Evolutionary conservation across 2,329 filamentous ascomycete genomes (phyloP).

Genomic region (Paraphaeosphaeria minitans): DNA sequence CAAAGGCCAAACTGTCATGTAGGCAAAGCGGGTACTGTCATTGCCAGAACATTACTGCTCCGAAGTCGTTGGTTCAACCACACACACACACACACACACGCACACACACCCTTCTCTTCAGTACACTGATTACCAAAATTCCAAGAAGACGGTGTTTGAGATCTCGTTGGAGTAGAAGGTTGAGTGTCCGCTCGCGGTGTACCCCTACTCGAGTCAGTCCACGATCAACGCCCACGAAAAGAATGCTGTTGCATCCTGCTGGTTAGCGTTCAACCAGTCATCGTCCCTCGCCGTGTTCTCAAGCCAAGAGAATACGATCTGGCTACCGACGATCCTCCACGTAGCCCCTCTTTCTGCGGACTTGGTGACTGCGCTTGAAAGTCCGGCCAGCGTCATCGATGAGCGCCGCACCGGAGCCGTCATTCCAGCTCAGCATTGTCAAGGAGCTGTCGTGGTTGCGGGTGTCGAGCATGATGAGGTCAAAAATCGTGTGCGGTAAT

Average conservation of each 20-base stretch:
- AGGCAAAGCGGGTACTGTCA: background rate
- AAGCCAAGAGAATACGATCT: constrained; percentile 54
- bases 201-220: constrained; percentile 52
- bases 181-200: constrained; percentile 71
- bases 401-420: constrained; percentile 63
- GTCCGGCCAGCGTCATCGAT: constrained; percentile 68
- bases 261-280: constrained; percentile 55
- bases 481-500: constrained; percentile 63
- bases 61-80: constrained; percentile 33
- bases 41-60: background rate
- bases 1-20: background rate
- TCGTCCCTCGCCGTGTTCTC: constrained; percentile 29
- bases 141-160: constrained; percentile 71
- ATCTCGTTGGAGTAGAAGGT: constrained; percentile 71
- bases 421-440: constrained; percentile 56
- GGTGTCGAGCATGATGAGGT: constrained; percentile 51
- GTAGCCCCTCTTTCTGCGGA: constrained; percentile 65
- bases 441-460: constrained; percentile 48
- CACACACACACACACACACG: too few species aligned
- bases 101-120: too few species aligned
- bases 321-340: constrained; percentile 73
- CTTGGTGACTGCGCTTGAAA: constrained; percentile 71
- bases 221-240: background rate
- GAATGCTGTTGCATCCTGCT: constrained; percentile 57
- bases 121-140: too few species aligned